Percentiles rank a stretch among this genome's conserved stretches.
Conservation (phyloP, 306 rosid genomes). For the Quercus aquifolioides region DNA sequence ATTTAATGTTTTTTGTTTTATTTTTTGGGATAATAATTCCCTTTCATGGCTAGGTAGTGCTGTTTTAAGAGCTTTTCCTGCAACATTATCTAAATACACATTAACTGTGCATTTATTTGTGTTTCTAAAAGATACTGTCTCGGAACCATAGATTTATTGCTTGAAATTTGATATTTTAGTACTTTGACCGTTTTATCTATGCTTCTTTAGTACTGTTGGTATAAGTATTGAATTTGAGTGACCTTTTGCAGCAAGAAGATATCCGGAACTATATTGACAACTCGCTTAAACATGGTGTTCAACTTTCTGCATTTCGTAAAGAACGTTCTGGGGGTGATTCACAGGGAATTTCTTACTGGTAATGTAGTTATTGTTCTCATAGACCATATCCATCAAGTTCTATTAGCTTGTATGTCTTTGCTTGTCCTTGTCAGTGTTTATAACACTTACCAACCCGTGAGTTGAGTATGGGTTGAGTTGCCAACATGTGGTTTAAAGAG, state of each 20-base stretch:
- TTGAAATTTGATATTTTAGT: conserved; percentile 17
- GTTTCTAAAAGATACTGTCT: background rate
- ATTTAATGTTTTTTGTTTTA: no score
- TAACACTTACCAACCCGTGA: no score
- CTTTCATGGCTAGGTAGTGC: background rate
- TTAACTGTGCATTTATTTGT: background rate
- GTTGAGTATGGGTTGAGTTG: no score
- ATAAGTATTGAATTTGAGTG: conserved; percentile 29
- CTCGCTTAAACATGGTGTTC: conserved; percentile 84
- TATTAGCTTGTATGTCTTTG: background rate
- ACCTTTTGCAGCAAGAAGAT: conserved; percentile 94
- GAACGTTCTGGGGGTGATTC: conserved; percentile 99
- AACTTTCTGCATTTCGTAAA: conserved; percentile 85
- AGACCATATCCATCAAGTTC: background rate
- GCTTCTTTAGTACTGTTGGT: conserved; percentile 18
- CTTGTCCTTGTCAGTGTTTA: no score
- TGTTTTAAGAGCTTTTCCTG: background rate
- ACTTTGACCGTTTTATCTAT: conserved; percentile 8
- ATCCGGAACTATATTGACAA: conserved; percentile 82
- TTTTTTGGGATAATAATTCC: background rate
- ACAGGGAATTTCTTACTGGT: conserved; percentile 90
- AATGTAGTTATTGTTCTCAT: conserved; percentile 32
- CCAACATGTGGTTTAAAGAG: no score
- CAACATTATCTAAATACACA: no score
- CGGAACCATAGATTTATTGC: background rate